Evolutionary conservation across 2,329 filamentous ascomycete genomes (phyloP).

Genomic region (Ophiostoma sp.): DNA sequence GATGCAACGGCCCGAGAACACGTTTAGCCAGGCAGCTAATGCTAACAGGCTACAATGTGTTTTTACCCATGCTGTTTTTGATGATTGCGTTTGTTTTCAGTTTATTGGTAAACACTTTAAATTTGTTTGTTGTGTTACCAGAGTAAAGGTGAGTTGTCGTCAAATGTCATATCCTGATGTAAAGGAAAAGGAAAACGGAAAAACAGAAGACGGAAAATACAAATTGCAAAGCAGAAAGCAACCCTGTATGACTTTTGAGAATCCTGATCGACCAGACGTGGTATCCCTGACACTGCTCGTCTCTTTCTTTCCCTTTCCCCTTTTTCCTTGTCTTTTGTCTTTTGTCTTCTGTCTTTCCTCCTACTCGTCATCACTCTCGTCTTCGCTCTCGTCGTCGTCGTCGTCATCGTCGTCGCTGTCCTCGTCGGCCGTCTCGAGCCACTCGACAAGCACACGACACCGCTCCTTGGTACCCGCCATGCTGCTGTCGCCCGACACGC

Average conservation of each 20-base stretch:
- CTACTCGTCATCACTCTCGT: conserved; percentile 15
- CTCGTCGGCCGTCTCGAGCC: conserved; percentile 71
- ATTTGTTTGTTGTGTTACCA: neutral
- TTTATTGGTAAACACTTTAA: neutral
- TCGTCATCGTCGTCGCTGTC: conserved; percentile 64
- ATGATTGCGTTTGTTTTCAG: neutral
- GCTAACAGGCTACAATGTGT: too few relatives aligned
- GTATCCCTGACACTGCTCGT: too few relatives aligned
- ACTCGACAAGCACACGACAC: conserved; percentile 74
- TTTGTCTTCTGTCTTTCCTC: neutral
- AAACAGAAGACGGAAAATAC: neutral
- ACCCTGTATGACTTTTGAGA: neutral
- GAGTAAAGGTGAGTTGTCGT: neutral
- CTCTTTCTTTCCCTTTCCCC: too few relatives aligned
- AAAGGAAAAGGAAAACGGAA: neutral
- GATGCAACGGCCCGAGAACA: too few relatives aligned
- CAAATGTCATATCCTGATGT: neutral
- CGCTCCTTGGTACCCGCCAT: conserved; percentile 67
- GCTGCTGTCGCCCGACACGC: conserved; percentile 23
- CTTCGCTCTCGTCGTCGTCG: conserved; percentile 27
- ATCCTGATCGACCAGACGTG: neutral
- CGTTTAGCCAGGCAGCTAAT: too few relatives aligned
- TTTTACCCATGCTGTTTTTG: too few relatives aligned
- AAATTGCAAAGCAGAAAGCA: neutral
- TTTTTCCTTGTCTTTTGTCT: neutral